These are phyloP conservation scores for Waitea zeae DNA, from an alignment of 1,284 basidiomycete species.

Conservation along the genomic window DNA sequence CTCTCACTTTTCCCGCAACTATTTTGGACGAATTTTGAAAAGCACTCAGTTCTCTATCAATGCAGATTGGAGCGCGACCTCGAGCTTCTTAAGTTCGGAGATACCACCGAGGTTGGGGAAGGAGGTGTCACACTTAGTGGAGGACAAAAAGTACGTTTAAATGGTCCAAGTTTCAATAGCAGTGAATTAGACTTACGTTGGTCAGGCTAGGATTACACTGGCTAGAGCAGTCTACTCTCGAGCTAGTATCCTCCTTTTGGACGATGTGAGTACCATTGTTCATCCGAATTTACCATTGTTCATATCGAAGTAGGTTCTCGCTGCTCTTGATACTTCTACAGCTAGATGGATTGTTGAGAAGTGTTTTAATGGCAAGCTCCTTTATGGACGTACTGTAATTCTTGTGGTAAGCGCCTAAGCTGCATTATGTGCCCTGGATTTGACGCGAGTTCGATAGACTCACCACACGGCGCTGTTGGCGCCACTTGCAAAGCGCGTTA, in stretches of 20 bases:
- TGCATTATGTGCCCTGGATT: neutral
- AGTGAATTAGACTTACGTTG: neutral
- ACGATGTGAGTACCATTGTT: constrained; percentile 25
- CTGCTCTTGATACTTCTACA: constrained; percentile 1
- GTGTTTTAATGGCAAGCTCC: constrained; percentile 20
- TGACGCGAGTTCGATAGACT: neutral
- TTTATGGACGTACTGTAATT: constrained; percentile 24
- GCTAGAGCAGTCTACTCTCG: constrained; percentile 55
- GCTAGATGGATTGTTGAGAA: constrained; percentile 24
- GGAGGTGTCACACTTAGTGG: constrained; percentile 9
- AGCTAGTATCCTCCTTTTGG: constrained; percentile 42
- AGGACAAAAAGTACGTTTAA: constrained; percentile 12
- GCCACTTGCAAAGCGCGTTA: too few relatives aligned
- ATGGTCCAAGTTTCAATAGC: neutral
- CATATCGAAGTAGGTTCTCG: constrained; percentile 42
- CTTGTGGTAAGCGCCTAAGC: constrained; percentile 17
- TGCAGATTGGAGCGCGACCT: constrained; percentile 19
- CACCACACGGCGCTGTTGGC: neutral
- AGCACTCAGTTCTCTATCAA: constrained; percentile 14
- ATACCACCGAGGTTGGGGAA: constrained; percentile 4
- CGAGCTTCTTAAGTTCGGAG: constrained; percentile 8
- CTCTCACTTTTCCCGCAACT: neutral
- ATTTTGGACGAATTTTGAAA: constrained; percentile 10
- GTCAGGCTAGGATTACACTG: constrained; percentile 48
- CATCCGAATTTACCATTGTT: constrained; percentile 17